Evolutionary conservation across 768 basidiomycete species (phyloP).

Genomic region (Mycena chlorophos): DNA sequence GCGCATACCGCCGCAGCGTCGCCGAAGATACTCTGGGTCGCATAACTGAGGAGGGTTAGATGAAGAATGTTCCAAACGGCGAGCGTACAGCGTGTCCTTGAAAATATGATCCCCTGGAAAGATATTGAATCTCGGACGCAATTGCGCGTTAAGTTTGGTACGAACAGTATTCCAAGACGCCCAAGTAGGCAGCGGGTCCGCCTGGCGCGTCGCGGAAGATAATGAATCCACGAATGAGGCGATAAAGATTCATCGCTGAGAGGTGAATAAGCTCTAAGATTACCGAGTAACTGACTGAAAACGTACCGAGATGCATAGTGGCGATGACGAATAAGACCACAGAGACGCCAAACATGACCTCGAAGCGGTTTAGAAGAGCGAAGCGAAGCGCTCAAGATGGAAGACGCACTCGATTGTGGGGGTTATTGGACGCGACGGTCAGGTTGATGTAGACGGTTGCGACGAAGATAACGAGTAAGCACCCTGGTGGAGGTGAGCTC

Average conservation of each 20-base stretch:
- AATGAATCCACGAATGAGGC: conserved; percentile 14
- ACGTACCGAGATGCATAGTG: conserved; percentile 19
- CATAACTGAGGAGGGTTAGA: too few species aligned
- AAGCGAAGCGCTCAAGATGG: neutral
- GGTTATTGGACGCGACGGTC: neutral
- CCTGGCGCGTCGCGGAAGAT: conserved; percentile 7
- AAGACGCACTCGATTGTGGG: conserved; percentile 9
- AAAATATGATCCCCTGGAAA: conserved; percentile 21
- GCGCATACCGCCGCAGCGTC: conserved; percentile 19
- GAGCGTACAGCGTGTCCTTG: conserved; percentile 20
- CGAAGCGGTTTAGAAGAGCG: neutral
- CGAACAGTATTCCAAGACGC: conserved; percentile 16
- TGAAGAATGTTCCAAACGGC: too few species aligned
- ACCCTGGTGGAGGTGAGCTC: conserved; percentile 3
- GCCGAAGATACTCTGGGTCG: conserved; percentile 23
- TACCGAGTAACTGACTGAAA: neutral
- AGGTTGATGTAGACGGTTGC: conserved; percentile 16
- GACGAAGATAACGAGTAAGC: conserved; percentile 15
- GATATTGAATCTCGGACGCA: too few species aligned
- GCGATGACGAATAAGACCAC: conserved; percentile 23
- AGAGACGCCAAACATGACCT: conserved; percentile 22
- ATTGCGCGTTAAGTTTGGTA: neutral
- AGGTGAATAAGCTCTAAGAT: neutral
- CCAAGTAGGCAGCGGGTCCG: conserved; percentile 20
- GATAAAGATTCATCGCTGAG: neutral